A percentile compares a stretch with the other conserved stretches of the same genome.
Evolutionary conservation across 805 yeast genomes (phyloP).

Genomic region (Candida easanensis): DNA sequence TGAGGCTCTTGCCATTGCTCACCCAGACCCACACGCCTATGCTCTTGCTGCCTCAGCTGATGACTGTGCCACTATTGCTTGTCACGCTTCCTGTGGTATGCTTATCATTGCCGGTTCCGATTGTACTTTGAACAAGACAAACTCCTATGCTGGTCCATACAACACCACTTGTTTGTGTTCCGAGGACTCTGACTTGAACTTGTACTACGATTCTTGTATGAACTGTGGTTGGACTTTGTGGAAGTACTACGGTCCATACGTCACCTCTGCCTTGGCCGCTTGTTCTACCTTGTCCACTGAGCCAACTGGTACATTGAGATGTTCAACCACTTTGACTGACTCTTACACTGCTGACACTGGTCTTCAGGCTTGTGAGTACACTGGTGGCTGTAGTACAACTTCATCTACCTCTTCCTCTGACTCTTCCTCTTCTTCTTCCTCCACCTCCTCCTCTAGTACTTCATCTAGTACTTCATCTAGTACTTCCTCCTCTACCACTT

Average conservation of each 20-base stretch:
- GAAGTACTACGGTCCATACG: slow-evolving; percentile 28
- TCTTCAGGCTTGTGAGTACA: slow-evolving; percentile 2
- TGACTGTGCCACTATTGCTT: neutral
- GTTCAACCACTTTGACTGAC: neutral
- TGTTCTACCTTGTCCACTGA: slow-evolving; percentile 25
- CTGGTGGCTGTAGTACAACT: slow-evolving; percentile 5
- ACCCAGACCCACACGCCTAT: neutral
- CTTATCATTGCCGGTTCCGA: neutral
- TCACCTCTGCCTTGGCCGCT: slow-evolving; percentile 24
- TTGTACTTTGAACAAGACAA: neutral
- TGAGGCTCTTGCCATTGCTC: neutral
- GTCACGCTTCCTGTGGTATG: neutral
- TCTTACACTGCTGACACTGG: neutral
- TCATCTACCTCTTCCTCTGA: slow-evolving; percentile 6
- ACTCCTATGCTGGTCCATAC: neutral
- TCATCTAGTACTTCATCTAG: slow-evolving; percentile 12
- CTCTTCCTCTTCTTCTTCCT: slow-evolving; percentile 6
- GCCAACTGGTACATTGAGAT: slow-evolving; percentile 29
- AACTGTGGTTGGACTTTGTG: slow-evolving; percentile 37
- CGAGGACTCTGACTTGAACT: neutral
- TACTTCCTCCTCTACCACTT: slow-evolving; percentile 13
- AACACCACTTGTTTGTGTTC: slow-evolving; percentile 1
- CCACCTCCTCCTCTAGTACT: slow-evolving; percentile 6
- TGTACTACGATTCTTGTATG: slow-evolving; percentile 25
- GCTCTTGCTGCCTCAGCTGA: neutral